Evolutionary conservation across 257 asterid genomes (phyloP), one percentile per base, ranked within the genome.

Genomic region (Penstemon davidsonii): DNA sequence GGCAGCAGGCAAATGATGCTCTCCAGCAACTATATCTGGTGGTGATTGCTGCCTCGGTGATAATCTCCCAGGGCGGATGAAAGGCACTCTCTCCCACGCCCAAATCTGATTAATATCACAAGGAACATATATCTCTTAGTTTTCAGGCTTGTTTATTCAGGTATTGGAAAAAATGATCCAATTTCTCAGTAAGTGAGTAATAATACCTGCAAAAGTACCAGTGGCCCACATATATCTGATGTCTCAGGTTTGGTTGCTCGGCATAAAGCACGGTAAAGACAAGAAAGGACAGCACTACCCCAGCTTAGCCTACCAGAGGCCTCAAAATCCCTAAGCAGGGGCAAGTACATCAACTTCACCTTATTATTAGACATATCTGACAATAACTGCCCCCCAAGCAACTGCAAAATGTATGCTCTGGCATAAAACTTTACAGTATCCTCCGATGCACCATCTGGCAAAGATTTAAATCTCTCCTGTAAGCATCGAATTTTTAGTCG

Each of bases 81-180:
- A 84, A 37, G 94, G 90, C 57, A 89, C 73, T 71, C 96, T 84
- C 86, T 89, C 96, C 96, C 96, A 86, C 7, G 94, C 91, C 96
- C 96, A 89, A 54, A 89, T 79, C 94, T 88, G 77, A 72, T 49
- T 44, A 56, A 75, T 39, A 70, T 42, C 55, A 40, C 44, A 19
- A 75, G 52, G 40, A 60, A 65, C 13, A 25, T 1, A 25, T 25
- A 25, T 25, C 33, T 72, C 70, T 68, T 52, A 10, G 54, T 61
- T 25, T 60, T 66, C 57, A 49, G 46, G 13, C 33, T 53, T 53
- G 38, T 53, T 55, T 71, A 60, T 55, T 12, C 46, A 53, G 59
- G 36, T 53, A 39, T 19, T 41, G 60, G 66, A 25, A 11, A 52
- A 52, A 57, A 59, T 12, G 3, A 66, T 13, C 59, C 40, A n/a